A percentile compares a stretch with the other conserved stretches of the same genome.
Conservation (phyloP, 2,329 filamentous ascomycete species). For the Lizonia empirigonia region DNA sequence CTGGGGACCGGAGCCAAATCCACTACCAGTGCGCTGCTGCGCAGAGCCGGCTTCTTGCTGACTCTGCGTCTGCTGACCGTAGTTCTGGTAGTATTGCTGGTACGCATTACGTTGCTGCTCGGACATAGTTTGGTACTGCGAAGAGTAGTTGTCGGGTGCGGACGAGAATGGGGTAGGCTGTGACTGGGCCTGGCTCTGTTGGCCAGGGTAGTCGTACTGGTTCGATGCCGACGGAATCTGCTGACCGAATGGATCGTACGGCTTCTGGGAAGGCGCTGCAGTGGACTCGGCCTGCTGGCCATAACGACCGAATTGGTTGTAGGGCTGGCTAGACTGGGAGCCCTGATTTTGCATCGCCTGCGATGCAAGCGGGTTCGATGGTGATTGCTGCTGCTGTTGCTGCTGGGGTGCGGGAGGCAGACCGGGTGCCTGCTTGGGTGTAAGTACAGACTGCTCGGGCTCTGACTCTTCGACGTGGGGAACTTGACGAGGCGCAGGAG, state of each 20-base stretch:
- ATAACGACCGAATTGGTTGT: slow-evolving; percentile 73
- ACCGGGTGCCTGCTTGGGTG: slow-evolving; percentile 66
- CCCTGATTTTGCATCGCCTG: slow-evolving; percentile 61
- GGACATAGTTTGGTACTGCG: slow-evolving; percentile 78
- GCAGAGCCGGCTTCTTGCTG: slow-evolving; percentile 72
- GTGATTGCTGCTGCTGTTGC: slow-evolving; percentile 56
- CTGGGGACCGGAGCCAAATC: slow-evolving; percentile 67
- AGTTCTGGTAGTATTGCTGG: slow-evolving; percentile 67
- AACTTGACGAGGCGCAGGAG: slow-evolving; percentile 65
- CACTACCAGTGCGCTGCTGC: slow-evolving; percentile 78
- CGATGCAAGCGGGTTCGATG: slow-evolving; percentile 55
- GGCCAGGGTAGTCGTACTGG: slow-evolving; percentile 56
- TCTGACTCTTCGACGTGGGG: slow-evolving; percentile 49
- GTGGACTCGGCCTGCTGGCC: slow-evolving; percentile 66
- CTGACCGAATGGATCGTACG: slow-evolving; percentile 85
- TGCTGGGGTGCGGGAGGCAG: slow-evolving; percentile 65
- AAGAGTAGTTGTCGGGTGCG: slow-evolving; percentile 77
- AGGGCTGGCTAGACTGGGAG: slow-evolving; percentile 51
- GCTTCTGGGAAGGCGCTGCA: slow-evolving; percentile 71
- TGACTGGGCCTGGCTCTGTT: slow-evolving; percentile 62
- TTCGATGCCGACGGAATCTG: slow-evolving; percentile 61
- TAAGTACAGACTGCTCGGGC: slow-evolving; percentile 50
- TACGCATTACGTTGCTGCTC: slow-evolving; percentile 77
- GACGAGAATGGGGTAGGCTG: slow-evolving; percentile 73
- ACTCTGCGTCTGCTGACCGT: slow-evolving; percentile 59